phyloP scores from a whole-genome alignment of 2,329 filamentous ascomycete genomes.

The Diaporthe citrichinensis region DNA sequence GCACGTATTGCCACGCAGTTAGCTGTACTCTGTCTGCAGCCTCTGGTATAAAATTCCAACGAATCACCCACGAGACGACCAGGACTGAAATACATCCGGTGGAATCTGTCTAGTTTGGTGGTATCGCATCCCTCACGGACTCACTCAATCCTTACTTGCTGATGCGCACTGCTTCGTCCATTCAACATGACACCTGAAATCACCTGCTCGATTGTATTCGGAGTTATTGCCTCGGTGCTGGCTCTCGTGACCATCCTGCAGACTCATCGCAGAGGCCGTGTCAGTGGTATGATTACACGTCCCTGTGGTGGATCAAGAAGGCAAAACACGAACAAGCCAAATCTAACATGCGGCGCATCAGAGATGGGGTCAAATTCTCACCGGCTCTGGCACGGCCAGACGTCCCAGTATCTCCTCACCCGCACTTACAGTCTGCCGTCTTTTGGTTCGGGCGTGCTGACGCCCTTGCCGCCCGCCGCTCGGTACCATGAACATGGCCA shows the following conservation, averaged over 20 bases:
- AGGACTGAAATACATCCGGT: not conserved
- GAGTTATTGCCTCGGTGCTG: not conserved
- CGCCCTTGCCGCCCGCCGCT: not conserved
- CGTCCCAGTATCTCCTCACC: rapidly evolving
- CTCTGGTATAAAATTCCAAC: too few species aligned
- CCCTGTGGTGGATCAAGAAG: rapidly evolving
- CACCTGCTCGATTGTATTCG: not conserved
- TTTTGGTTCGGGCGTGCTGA: not conserved
- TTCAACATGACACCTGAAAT: not conserved
- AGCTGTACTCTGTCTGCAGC: too few species aligned
- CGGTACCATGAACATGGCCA: not conserved
- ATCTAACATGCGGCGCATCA: not conserved
- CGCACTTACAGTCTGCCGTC: not conserved
- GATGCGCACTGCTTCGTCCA: not conserved
- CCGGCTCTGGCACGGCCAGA: not conserved
- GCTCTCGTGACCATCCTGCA: not conserved
- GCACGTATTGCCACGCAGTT: too few species aligned
- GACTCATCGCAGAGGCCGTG: not conserved
- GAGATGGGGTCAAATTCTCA: not conserved
- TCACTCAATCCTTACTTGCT: not conserved
- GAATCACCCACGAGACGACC: too few species aligned
- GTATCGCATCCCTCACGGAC: rapidly evolving
- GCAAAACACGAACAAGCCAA: rapidly evolving
- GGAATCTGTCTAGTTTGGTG: not conserved
- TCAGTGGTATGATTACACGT: not conserved